A percentile compares a stretch with the other conserved stretches of the same genome.
Evolutionary conservation across 1,284 basidiomycete species (phyloP).

Genomic region (Austropuccinia psidii): DNA sequence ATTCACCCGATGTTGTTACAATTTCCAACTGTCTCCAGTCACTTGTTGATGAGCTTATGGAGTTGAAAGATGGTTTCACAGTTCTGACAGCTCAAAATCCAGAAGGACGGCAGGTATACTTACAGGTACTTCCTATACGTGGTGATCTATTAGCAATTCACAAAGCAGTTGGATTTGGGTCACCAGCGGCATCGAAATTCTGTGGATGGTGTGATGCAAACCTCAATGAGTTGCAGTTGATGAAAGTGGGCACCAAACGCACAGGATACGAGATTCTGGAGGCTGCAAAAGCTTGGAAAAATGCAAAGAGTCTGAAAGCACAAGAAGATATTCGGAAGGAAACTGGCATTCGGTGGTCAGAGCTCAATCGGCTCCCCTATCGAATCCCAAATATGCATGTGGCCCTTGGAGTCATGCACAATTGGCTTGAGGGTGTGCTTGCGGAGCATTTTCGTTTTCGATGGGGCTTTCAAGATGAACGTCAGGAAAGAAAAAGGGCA

Average conservation of each 20-base stretch:
- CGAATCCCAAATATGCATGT: neutral
- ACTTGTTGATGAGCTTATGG: neutral
- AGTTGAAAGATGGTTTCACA: neutral
- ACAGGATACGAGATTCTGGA: too few species aligned
- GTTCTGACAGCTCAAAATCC: neutral
- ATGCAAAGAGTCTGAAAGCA: neutral
- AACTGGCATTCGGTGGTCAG: slow-evolving; percentile 12
- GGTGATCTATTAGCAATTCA: slow-evolving; percentile 5
- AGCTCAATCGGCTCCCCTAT: slow-evolving; percentile 12
- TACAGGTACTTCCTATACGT: neutral
- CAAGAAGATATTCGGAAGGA: neutral
- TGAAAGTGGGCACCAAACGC: too few species aligned
- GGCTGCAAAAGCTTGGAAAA: neutral
- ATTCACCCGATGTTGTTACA: neutral
- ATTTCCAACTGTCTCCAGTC: neutral
- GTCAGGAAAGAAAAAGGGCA: too few species aligned
- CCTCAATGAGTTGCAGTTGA: neutral
- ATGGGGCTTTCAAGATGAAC: too few species aligned
- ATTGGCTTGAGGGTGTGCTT: slow-evolving; percentile 23
- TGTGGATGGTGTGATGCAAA: neutral
- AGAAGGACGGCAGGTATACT: neutral
- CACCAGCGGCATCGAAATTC: neutral
- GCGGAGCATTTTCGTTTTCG: neutral
- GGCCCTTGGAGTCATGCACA: slow-evolving; percentile 20
- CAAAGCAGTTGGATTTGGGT: slow-evolving; percentile 6